phyloP scores from a whole-genome alignment of 1,284 basidiomycete species.

The Irpex lacteus region DNA sequence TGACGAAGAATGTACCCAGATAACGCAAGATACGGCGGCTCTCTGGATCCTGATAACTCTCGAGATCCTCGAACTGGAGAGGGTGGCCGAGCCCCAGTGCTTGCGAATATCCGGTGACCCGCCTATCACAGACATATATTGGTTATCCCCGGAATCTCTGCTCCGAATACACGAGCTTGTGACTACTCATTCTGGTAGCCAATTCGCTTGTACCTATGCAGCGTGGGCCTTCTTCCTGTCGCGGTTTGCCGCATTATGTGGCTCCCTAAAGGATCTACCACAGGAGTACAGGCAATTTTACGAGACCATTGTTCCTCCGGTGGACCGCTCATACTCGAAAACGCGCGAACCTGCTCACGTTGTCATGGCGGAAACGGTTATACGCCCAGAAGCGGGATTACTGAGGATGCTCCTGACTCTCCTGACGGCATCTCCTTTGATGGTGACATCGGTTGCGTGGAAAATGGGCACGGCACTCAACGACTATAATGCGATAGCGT shows the following conservation, averaged over 20 bases:
- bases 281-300: constrained; percentile 54
- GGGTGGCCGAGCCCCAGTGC: constrained; percentile 52
- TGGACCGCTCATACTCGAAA: constrained; percentile 45
- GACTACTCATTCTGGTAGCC: constrained; percentile 49
- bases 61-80: constrained; percentile 81
- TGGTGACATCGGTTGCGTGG: constrained; percentile 71
- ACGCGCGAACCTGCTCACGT: constrained; percentile 51
- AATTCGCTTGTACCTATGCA: constrained; percentile 68
- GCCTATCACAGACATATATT: constrained; percentile 49
- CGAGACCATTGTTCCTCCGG: constrained; percentile 45
- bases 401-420: constrained; percentile 54
- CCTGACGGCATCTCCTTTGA: constrained; percentile 66
- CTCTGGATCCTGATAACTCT: constrained; percentile 77
- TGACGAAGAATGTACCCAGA: constrained; percentile 68
- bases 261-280: constrained; percentile 47
- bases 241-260: constrained; percentile 45
- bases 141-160: constrained; percentile 52
- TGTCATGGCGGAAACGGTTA: constrained; percentile 52
- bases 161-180: constrained; percentile 65
- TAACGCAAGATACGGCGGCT: constrained; percentile 66
- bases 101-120: constrained; percentile 53
- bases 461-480: constrained; percentile 64
- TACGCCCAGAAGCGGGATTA: constrained; percentile 54
- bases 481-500: constrained; percentile 80
- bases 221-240: constrained; percentile 80